Conservation (phyloP, 78 protist species). For the Planoprotostelium fungivorum region DNA sequence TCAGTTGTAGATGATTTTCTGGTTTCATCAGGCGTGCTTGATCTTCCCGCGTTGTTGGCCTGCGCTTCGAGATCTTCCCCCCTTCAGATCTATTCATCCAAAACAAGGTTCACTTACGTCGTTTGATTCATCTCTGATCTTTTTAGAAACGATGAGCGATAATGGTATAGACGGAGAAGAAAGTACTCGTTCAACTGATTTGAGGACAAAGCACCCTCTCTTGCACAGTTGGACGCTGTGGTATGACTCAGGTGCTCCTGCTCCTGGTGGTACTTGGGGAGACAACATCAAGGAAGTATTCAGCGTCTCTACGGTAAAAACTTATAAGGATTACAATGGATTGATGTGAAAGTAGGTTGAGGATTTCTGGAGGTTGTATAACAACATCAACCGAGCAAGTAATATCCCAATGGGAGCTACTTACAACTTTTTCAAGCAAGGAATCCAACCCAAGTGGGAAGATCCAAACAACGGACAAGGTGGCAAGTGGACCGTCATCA, state of each 20-base stretch:
- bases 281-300: not conserved
- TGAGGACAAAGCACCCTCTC: not conserved
- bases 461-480: constrained; percentile 8
- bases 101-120: too few relatives aligned
- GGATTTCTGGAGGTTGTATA: constrained; percentile 1
- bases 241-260: not conserved
- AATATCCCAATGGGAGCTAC: not conserved
- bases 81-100: too few relatives aligned
- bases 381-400: not conserved
- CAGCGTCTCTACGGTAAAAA: not conserved
- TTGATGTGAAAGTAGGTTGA: not conserved
- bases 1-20: too few relatives aligned
- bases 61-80: too few relatives aligned
- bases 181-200: too few relatives aligned
- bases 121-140: too few relatives aligned
- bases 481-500: not conserved
- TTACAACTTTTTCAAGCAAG: not conserved
- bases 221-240: not conserved
- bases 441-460: constrained; percentile 7
- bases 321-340: not conserved
- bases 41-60: too few relatives aligned
- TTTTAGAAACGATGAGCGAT: too few relatives aligned
- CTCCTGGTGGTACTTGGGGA: not conserved
- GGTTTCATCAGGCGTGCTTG: too few relatives aligned
- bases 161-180: too few relatives aligned